Evolutionary conservation across 192 early-diverging fungal species (phyloP), one percentile per base, ranked within the genome.

Genomic region (Backusella parvicylindrica): DNA sequence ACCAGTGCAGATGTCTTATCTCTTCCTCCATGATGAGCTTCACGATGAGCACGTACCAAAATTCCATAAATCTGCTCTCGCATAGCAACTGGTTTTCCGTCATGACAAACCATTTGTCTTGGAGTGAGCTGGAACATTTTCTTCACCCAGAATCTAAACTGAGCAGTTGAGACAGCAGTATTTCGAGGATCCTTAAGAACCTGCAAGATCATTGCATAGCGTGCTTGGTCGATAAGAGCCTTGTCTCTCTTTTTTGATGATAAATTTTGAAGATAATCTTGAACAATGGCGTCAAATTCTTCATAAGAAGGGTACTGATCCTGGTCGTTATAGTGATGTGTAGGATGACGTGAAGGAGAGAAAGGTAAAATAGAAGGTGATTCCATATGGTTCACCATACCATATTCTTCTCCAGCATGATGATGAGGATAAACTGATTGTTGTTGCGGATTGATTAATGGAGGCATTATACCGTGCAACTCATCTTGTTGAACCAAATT

Each of bases 1-100:
- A 84, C 85, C 81, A 84, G 81, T 32, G 83, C 85, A 63, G 85
- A 86, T 6, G 85, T 86, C 73, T 86, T 86, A 64, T 86, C 85
- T 40, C 85, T 72, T 31, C 85, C 85, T n/a, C 83, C 85, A 76
- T 86, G 85, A 18, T 81, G 81, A 41, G 81, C 82, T 67, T 86
- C 83, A 35, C 83, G 65, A 49, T 86, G 85, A 33, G 83, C 83
- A 72, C 83, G 77, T 23, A 86, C 81, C 11, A 86, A 41, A 5
- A 86, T 84, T 9, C 82, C 85, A 71, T 86, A 86, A 3, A 86
- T 73, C 38, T 84, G 78, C 63, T 86, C 85, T 12, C 82, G 80
- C 33, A 79, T 84, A 8, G 85, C 85, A 2, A 86, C 81, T 18
- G 85, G 85, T 35, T 86, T 86, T n/a, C 81, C 79, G 1, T 84